Base-by-base conservation (phyloP, 805 yeast species). In the Cyberlindnera nakhonratchasimensis region DNA sequence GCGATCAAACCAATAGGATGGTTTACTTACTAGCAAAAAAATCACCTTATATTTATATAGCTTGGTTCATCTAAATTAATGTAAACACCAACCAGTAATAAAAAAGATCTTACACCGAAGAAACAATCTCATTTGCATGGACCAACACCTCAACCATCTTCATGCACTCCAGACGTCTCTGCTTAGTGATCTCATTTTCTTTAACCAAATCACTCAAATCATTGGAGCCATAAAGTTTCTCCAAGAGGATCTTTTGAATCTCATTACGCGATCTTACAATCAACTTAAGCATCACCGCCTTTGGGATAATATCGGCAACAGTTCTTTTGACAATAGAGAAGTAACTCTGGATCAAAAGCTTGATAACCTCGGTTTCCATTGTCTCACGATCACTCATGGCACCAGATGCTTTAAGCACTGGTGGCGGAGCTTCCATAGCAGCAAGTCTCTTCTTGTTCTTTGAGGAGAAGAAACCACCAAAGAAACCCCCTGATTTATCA, bases 381-480 rank as follows among this genome's bases (percentile, higher is more conserved):
- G 91, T 80, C 69, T 93, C 99, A 54, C 97, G 82, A 64, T 93
- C 99, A 14, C 95, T 81, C 86, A 93, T 69, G 42, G 70, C 71
- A 37, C 97, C 96, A 17, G 91, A 80, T 8, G 98, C 98, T 64
- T 90, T 84, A 58, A 91, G 77, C 6, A 89, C 90, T 26, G 95
- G 80, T 31, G 99, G 99, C 37, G 99, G 99, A 3, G 98, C 91
- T 66, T 91, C 99, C 91, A 91, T 86, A 16, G 87, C 81, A 22
- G 95, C 97, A 57, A 90, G 74, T 67, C 93, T 82, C 76, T 90
- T 90, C 69, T 90, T 93, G 64, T 88, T 88, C 67, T 89, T 90
- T 5, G 91, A 78, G 9, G 90, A 79, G 67, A 93, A 93, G 62
- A 93, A 91, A 1, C 96, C 96, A 41, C 97, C 96, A 64, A 93